phyloP scores from a whole-genome alignment of 2,329 filamentous ascomycete genomes.

The Pyrenophora seminiperda region DNA sequence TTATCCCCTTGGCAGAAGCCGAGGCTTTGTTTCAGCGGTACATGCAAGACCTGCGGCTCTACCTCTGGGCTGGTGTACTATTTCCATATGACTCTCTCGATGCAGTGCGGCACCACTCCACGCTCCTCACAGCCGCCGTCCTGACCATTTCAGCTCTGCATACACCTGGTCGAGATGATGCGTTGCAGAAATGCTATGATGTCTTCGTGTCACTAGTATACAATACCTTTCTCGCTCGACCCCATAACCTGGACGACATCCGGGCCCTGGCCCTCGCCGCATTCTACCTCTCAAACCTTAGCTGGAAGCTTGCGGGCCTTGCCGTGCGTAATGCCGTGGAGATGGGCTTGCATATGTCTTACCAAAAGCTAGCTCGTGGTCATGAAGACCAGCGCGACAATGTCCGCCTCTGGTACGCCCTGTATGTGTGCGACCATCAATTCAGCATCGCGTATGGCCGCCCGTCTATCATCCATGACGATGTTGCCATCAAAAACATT shows the following conservation, averaged over 20 bases:
- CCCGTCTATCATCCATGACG: conserved; percentile 49
- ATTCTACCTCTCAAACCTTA: conserved; percentile 50
- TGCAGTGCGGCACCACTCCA: conserved; percentile 36
- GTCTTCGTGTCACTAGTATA: conserved; percentile 43
- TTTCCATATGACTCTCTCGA: conserved; percentile 39
- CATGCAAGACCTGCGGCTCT: conserved; percentile 38
- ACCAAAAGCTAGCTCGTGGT: conserved; percentile 44
- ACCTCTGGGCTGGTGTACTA: conserved; percentile 42
- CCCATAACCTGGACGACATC: conserved; percentile 48
- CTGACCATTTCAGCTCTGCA: conserved; percentile 40
- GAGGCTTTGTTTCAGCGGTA: conserved; percentile 40
- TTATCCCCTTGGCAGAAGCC: conserved; percentile 34
- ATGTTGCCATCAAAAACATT: conserved; percentile 46
- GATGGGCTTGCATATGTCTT: conserved; percentile 49
- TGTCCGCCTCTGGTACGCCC: conserved; percentile 48
- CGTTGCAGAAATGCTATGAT: conserved; percentile 41
- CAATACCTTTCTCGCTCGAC: conserved; percentile 41
- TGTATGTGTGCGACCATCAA: conserved; percentile 51
- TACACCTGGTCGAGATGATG: conserved; percentile 34
- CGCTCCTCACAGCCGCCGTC: conserved; percentile 40
- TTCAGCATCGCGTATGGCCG: conserved; percentile 51
- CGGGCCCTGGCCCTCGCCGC: conserved; percentile 49
- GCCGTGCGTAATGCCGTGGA: conserved; percentile 50
- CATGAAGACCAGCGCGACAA: conserved; percentile 44
- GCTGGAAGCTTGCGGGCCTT: conserved; percentile 49